Conservation (phyloP, 1,284 basidiomycete genomes). For the Sporisorium exsertum region DNA sequence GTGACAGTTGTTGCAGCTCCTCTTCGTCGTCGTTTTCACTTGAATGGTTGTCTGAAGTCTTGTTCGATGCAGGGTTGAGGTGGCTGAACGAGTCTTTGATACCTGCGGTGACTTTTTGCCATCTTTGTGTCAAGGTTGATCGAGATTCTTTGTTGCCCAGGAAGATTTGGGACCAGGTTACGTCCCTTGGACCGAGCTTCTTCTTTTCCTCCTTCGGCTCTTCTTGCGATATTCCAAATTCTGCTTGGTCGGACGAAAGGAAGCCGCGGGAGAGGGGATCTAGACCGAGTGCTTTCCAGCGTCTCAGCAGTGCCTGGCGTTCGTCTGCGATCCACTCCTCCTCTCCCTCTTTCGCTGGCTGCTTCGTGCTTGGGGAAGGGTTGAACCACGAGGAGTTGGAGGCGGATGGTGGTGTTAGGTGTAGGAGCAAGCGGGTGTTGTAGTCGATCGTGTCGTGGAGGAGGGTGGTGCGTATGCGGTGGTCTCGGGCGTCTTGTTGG, state of each 20-base stretch:
- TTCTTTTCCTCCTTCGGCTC: background rate
- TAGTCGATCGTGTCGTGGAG: conserved; percentile 32
- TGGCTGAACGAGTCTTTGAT: conserved; percentile 24
- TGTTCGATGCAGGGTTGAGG: conserved; percentile 1
- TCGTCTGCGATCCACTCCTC: conserved; percentile 22
- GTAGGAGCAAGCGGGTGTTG: conserved; percentile 16
- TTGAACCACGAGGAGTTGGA: background rate
- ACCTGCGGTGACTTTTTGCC: conserved; percentile 29
- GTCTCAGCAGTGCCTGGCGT: background rate
- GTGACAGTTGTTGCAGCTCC: conserved; percentile 22
- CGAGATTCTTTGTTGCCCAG: conserved; percentile 24
- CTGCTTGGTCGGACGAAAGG: no score
- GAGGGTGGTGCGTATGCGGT: conserved; percentile 20
- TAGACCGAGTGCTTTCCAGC: conserved; percentile 22
- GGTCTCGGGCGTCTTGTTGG: conserved; percentile 12
- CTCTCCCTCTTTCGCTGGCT: background rate
- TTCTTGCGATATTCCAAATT: no score
- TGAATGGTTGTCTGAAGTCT: background rate
- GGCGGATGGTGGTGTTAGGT: conserved; percentile 17
- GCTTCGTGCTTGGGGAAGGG: background rate
- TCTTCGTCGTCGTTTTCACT: conserved; percentile 8
- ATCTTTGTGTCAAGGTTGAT: conserved; percentile 17
- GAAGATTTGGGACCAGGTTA: conserved; percentile 47
- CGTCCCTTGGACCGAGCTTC: conserved; percentile 14
- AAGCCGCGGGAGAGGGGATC: conserved; percentile 3